These are phyloP conservation scores for Aspergillus niger DNA, from an alignment of 2,329 filamentous ascomycete species.

Conservation along the genomic window DNA sequence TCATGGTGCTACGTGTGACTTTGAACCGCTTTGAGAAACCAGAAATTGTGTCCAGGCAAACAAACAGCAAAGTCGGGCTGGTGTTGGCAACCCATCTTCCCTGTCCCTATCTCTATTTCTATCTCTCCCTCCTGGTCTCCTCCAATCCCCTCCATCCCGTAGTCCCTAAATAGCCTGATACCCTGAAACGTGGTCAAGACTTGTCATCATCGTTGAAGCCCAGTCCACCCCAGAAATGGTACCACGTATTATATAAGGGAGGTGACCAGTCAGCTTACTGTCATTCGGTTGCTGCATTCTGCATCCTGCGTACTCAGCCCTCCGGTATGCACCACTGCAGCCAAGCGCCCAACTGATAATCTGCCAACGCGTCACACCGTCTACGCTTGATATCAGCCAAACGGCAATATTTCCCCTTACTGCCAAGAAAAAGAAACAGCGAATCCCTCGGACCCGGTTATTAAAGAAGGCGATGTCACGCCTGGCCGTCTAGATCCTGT, in stretches of 20 bases:
- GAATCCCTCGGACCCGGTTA: neutral
- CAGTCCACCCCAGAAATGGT: neutral
- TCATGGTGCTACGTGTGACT: conserved; percentile 10
- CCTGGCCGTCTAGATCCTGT: conserved; percentile 1
- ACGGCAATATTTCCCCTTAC: conserved; percentile 16
- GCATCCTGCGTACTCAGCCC: conserved; percentile 23
- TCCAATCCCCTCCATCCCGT: neutral
- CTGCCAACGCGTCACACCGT: conserved; percentile 28
- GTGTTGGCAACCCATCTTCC: neutral
- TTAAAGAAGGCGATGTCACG: conserved; percentile 16
- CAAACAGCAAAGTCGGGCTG: neutral
- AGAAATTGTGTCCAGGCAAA: neutral
- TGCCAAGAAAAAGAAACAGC: conserved; percentile 2
- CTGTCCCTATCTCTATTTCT: too few relatives aligned
- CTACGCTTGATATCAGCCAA: conserved; percentile 15
- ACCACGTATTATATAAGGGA: conserved; percentile 18
- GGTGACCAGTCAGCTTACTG: conserved; percentile 8
- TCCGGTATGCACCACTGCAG: conserved; percentile 17
- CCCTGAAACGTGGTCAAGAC: conserved; percentile 4
- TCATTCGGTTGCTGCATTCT: conserved; percentile 10
- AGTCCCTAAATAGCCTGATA: neutral
- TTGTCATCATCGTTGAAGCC: neutral
- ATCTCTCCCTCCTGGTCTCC: neutral
- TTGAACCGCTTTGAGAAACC: neutral
- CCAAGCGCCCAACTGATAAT: conserved; percentile 16